A percentile compares a stretch with the other conserved stretches of the same genome.
These are phyloP conservation scores for Leishmania tropica DNA, from an alignment of 208 protist genomes.

Conservation along the genomic window DNA sequence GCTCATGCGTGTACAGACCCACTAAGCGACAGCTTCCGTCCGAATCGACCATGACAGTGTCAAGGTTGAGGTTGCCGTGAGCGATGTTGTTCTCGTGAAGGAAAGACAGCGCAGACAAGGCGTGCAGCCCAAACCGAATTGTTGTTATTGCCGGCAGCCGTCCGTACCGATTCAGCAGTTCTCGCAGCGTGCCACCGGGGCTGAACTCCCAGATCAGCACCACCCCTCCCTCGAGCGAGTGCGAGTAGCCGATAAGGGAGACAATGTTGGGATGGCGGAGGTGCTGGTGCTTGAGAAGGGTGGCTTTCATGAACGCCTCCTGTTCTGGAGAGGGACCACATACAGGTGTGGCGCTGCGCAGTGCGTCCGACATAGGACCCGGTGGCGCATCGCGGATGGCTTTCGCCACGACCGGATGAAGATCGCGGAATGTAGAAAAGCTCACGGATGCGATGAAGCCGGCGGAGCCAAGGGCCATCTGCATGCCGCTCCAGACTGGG, in stretches of 20 bases:
- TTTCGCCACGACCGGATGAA: conserved; percentile 15
- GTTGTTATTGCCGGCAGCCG: conserved; percentile 13
- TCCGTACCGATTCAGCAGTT: conserved; percentile 27
- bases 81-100: conserved; percentile 53
- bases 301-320: background rate
- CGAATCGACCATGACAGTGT: conserved; percentile 60
- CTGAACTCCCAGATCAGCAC: conserved; percentile 41
- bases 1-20: conserved; percentile 40
- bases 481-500: background rate
- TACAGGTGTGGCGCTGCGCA: conserved; percentile 21
- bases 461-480: conserved; percentile 6
- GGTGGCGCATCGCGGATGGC: conserved; percentile 6
- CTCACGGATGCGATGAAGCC: conserved; percentile 1
- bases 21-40: conserved; percentile 67
- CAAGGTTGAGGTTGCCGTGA: conserved; percentile 67
- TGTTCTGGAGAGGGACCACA: background rate
- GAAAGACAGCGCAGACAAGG: conserved; percentile 56
- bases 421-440: background rate
- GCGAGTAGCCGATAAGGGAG: conserved; percentile 7
- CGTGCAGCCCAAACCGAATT: conserved; percentile 47
- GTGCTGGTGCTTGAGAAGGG: background rate
- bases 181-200: conserved; percentile 40
- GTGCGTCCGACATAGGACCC: conserved; percentile 13
- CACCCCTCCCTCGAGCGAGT: conserved; percentile 11
- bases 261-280: conserved; percentile 24